phyloP scores from a whole-genome alignment of 2,329 filamentous ascomycete species.

The Whalleya microplaca region DNA sequence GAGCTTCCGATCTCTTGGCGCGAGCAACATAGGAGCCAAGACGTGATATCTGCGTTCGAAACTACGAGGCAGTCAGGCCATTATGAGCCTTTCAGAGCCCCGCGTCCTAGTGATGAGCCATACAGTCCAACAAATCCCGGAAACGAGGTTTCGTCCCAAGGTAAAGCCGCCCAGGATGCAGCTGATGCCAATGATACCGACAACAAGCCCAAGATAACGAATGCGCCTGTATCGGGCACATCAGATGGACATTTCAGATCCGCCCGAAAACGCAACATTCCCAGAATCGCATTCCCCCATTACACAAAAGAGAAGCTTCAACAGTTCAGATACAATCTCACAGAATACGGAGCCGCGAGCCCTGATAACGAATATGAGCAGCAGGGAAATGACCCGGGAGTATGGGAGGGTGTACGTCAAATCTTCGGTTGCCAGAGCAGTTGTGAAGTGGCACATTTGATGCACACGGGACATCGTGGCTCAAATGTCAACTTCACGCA shows the following conservation, averaged over 20 bases:
- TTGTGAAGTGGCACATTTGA: constrained; percentile 12
- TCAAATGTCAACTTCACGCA: constrained; percentile 2
- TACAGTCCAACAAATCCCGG: background rate
- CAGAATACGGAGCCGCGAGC: background rate
- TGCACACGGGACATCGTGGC: background rate
- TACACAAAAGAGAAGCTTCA: constrained; percentile 4
- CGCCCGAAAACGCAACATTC: background rate
- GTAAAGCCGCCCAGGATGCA: background rate
- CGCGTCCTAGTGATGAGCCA: too few relatives aligned
- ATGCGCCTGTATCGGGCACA: background rate
- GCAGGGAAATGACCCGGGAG: constrained; percentile 7
- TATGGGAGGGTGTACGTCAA: constrained; percentile 7
- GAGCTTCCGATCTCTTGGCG: constrained; percentile 17
- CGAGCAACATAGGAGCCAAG: background rate
- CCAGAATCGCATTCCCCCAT: background rate
- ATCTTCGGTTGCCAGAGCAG: constrained; percentile 9
- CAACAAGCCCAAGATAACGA: background rate
- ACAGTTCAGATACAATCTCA: background rate
- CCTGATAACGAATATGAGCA: background rate
- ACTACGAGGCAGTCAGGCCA: constrained; percentile 2
- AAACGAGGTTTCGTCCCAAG: too few relatives aligned
- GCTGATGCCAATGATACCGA: background rate
- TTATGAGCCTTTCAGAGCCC: constrained; percentile 13
- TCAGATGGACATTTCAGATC: background rate
- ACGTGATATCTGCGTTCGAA: constrained; percentile 2